Conservation (phyloP, 164 flowering plant species). For the Aristolochia contorta region DNA sequence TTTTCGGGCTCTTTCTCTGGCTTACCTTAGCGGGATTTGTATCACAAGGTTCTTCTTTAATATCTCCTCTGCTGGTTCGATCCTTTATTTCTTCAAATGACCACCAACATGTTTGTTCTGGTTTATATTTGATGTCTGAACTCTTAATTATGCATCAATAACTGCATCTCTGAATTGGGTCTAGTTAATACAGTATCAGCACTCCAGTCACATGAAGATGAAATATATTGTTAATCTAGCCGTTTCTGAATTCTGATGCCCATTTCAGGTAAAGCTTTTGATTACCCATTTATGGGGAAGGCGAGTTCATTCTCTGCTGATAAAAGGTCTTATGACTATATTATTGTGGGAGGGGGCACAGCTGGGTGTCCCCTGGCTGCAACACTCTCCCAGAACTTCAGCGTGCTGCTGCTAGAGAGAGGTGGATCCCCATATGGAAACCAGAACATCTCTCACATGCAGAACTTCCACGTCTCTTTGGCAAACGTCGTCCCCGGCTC, state of each 20-base stretch:
- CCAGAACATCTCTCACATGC: conserved; percentile 43
- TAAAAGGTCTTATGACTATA: conserved; percentile 49
- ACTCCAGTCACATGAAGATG: no score
- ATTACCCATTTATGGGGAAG: conserved; percentile 48
- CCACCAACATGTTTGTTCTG: no score
- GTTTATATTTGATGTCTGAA: no score
- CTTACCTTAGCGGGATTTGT: conserved; percentile 8
- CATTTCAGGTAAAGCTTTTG: conserved; percentile 7
- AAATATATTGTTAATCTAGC: conserved; percentile 13
- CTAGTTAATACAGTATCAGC: background rate
- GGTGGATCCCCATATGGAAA: conserved; percentile 72
- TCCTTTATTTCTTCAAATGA: no score
- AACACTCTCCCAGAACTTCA: conserved; percentile 69
- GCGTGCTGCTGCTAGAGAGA: conserved; percentile 69
- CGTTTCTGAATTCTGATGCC: no score
- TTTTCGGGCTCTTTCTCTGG: conserved; percentile 19
- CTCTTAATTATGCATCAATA: no score
- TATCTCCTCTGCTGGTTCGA: no score
- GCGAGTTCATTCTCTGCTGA: conserved; percentile 47
- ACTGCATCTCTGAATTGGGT: background rate
- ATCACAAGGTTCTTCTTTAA: no score
- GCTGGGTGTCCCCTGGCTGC: conserved; percentile 95
- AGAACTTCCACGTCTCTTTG: conserved; percentile 59
- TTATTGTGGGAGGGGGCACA: conserved; percentile 90
- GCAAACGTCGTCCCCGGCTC: conserved; percentile 61